These are phyloP conservation scores for Juglanconis juglandina DNA, from an alignment of 2,329 filamentous ascomycete species.

Conservation along the genomic window DNA sequence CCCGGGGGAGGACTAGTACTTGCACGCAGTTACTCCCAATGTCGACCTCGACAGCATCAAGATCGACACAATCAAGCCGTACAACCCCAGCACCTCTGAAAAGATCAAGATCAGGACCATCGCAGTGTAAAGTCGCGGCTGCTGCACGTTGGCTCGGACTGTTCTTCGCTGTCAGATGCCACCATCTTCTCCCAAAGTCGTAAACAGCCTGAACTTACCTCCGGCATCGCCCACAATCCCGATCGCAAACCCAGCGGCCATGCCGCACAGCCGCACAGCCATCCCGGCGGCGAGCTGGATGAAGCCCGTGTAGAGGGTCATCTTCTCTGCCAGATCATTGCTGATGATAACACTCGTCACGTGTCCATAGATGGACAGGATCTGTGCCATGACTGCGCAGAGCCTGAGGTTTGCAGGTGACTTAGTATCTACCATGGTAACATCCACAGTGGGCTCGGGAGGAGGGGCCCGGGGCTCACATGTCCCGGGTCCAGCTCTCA, in stretches of 20 bases:
- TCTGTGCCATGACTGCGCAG: conserved; percentile 95
- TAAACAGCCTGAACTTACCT: neutral
- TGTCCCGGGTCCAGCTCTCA: conserved; percentile 43
- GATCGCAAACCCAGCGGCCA: conserved; percentile 82
- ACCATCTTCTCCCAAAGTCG: neutral
- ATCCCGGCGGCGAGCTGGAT: conserved; percentile 82
- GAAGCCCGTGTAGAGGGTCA: conserved; percentile 73
- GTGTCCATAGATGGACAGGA: conserved; percentile 96
- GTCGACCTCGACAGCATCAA: conserved; percentile 60
- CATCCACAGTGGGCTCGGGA: neutral
- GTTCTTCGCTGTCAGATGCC: neutral
- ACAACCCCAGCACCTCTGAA: conserved; percentile 95
- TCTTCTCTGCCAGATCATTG: conserved; percentile 68
- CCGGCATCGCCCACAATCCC: conserved; percentile 85
- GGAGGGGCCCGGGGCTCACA: neutral
- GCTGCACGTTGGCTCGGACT: conserved; percentile 81
- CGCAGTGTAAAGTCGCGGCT: conserved; percentile 84
- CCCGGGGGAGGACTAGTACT: neutral
- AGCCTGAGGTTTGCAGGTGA: neutral
- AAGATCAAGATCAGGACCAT: conserved; percentile 99
- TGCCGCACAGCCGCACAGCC: conserved; percentile 74
- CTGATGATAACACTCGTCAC: conserved; percentile 86
- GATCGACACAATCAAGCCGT: conserved; percentile 96
- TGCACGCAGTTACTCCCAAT: neutral
- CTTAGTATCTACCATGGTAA: too few species aligned